phyloP scores from a whole-genome alignment of 176 grass and related monocot genomes.

The Aegilops speltoides region DNA sequence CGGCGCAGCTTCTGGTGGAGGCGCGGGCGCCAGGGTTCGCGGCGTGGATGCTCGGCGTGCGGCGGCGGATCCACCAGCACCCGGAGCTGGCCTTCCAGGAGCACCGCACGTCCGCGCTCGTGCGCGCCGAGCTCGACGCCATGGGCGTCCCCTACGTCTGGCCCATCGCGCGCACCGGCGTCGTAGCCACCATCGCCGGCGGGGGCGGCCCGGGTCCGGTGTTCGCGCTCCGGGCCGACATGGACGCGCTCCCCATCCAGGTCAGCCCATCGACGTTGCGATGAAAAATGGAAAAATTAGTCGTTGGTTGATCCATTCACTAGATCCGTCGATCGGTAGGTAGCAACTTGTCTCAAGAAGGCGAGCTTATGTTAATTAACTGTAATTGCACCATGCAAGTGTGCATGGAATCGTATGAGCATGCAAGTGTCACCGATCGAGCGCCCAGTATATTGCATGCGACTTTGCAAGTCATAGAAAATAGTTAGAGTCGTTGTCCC shows the following conservation, averaged over 20 bases:
- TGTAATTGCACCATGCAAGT: too few species aligned
- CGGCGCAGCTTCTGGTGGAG: constrained; percentile 18
- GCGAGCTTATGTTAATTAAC: too few species aligned
- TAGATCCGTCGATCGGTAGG: too few species aligned
- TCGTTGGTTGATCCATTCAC: too few species aligned
- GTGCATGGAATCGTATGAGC: too few species aligned
- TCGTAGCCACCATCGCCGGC: constrained; percentile 47
- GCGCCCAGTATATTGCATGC: too few species aligned
- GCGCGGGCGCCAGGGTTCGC: constrained; percentile 38
- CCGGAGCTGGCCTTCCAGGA: constrained; percentile 71
- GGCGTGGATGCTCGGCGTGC: constrained; percentile 32
- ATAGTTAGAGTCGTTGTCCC: too few species aligned
- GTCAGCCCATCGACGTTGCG: background rate
- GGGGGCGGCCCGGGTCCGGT: constrained; percentile 24
- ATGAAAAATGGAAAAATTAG: too few species aligned
- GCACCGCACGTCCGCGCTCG: constrained; percentile 42
- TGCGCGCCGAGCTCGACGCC: constrained; percentile 50
- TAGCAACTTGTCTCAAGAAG: too few species aligned
- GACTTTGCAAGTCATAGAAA: too few species aligned
- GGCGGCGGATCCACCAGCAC: constrained; percentile 55
- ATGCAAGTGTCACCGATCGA: too few species aligned
- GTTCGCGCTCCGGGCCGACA: constrained; percentile 68
- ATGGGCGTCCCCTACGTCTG: constrained; percentile 44
- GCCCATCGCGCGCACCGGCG: constrained; percentile 48
- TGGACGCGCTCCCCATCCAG: constrained; percentile 73